Base-by-base conservation (phyloP, 495 filamentous ascomycete genomes). In the Rhypophila decipiens region DNA sequence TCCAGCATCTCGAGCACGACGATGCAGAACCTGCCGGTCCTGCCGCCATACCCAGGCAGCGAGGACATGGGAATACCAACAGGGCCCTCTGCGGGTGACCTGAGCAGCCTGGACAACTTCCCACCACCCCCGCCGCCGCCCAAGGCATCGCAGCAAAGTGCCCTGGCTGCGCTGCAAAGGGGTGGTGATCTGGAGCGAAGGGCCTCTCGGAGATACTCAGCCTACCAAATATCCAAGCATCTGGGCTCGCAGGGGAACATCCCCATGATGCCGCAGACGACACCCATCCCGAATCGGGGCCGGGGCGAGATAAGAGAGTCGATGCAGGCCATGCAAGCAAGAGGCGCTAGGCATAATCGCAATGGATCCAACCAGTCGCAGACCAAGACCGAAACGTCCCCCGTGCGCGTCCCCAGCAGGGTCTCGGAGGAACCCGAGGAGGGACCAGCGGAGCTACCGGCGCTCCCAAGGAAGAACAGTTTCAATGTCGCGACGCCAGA, bases 211-310 rank as follows among this genome's bases (percentile, higher is more conserved):
- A 73, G 93, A 55, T 97, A 96, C 60, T 96, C 90, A 24, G 83
- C 85, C 34, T 98, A 97, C 66, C 94, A 97, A 56, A 90, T 97
- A 39, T 87, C 87, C 19, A 96, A 95, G 56, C 88, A 95, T 49
- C 75, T 96, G 3, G 93, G 91, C 2, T 77, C 82, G 20, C 84
- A 84, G 24, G 74, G 86, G 12, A 89, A 86, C 15, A 80, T 96
- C 5, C 88, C 89, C 4, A 86, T 95, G 68, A 72, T 96, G 7
- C 88, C 91, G 27, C 90, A 96, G 54, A 91, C 86, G 39, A 86
- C 86, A 22, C 88, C 91, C 2, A 76, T 93, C 46, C 90, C 90
- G 2, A 96, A 96, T 56, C 80, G 93, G 34, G 89, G 88, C 7
- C 57, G 66, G 36, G 79, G 86, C 38, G 93, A 98, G 64, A 81